Evolutionary conservation across 2,329 filamentous ascomycete species (phyloP).

Genomic region (Cladophialophora immunda): DNA sequence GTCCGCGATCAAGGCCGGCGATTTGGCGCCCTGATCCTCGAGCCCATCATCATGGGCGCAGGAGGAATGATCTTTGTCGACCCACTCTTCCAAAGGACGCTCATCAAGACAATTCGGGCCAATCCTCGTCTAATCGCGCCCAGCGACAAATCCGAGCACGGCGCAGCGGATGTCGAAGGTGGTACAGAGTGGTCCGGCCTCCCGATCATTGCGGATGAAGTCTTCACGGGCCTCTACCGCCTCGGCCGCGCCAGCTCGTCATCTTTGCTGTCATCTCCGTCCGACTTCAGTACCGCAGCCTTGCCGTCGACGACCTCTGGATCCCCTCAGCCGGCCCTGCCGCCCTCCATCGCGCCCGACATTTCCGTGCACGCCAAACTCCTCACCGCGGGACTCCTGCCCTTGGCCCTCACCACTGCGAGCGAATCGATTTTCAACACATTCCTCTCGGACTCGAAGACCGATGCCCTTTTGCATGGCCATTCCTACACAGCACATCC

Average conservation of each 20-base stretch:
- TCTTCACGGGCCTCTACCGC: slow-evolving; percentile 86
- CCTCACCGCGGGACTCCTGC: slow-evolving; percentile 80
- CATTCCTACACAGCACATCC: slow-evolving; percentile 89
- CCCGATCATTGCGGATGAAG: slow-evolving; percentile 83
- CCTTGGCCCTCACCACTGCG: slow-evolving; percentile 78
- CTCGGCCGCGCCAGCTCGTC: slow-evolving; percentile 76
- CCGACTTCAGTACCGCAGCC: slow-evolving; percentile 5
- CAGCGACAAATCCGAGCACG: not conserved
- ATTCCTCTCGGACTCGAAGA: slow-evolving; percentile 77
- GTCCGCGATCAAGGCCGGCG: slow-evolving; percentile 65
- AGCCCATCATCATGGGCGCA: slow-evolving; percentile 81
- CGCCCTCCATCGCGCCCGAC: slow-evolving; percentile 67
- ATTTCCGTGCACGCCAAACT: slow-evolving; percentile 85
- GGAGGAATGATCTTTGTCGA: slow-evolving; percentile 87
- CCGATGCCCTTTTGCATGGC: slow-evolving; percentile 80
- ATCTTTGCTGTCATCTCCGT: slow-evolving; percentile 64
- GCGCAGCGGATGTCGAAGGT: not conserved
- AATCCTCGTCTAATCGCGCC: slow-evolving; percentile 63
- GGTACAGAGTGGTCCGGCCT: slow-evolving; percentile 71
- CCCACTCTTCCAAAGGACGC: slow-evolving; percentile 78
- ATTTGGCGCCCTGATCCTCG: slow-evolving; percentile 81
- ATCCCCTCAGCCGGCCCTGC: slow-evolving; percentile 11
- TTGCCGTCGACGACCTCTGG: slow-evolving; percentile 1
- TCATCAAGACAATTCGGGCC: slow-evolving; percentile 72
- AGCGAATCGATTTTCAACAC: slow-evolving; percentile 76